Evolutionary conservation across 2,329 filamentous ascomycete genomes (phyloP).

Genomic region (Hypoxylon sp.): DNA sequence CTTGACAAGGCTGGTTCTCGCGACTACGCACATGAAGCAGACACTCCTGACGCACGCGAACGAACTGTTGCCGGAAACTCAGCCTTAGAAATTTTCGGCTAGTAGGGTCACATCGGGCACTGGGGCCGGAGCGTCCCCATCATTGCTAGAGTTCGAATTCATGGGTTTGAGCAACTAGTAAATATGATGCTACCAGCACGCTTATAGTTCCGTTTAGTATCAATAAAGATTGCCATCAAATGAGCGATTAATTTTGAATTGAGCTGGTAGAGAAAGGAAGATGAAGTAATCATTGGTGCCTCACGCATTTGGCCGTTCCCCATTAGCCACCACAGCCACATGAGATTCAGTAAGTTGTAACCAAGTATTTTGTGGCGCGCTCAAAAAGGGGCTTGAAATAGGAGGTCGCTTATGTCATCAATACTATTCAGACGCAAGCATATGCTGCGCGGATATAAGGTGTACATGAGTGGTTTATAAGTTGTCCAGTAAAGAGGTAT

Average conservation of each 20-base stretch:
- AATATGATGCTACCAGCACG: not conserved
- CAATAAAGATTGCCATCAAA: not conserved
- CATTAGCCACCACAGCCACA: not conserved
- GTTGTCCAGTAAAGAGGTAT: too few species aligned
- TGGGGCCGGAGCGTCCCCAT: slow-evolving; percentile 38
- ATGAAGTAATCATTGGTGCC: not conserved
- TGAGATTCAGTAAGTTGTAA: not conserved
- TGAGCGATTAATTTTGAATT: not conserved
- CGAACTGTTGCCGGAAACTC: slow-evolving; percentile 30
- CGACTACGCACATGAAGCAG: slow-evolving; percentile 28
- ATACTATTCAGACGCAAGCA: too few species aligned
- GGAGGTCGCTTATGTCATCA: too few species aligned
- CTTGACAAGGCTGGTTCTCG: slow-evolving; percentile 30
- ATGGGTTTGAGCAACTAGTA: slow-evolving; percentile 19
- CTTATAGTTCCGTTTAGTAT: not conserved
- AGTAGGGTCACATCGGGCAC: slow-evolving; percentile 37
- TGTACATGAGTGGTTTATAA: too few species aligned
- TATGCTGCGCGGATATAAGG: too few species aligned
- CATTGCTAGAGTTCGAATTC: slow-evolving; percentile 41
- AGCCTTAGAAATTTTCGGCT: slow-evolving; percentile 32
- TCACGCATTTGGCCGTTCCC: not conserved
- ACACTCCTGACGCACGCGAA: slow-evolving; percentile 34
- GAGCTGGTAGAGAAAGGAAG: not conserved
- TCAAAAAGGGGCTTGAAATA: not conserved
- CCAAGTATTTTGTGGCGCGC: not conserved